Evolutionary conservation across 768 basidiomycete genomes (phyloP).

Genomic region (Leccinum longicurvipes): DNA sequence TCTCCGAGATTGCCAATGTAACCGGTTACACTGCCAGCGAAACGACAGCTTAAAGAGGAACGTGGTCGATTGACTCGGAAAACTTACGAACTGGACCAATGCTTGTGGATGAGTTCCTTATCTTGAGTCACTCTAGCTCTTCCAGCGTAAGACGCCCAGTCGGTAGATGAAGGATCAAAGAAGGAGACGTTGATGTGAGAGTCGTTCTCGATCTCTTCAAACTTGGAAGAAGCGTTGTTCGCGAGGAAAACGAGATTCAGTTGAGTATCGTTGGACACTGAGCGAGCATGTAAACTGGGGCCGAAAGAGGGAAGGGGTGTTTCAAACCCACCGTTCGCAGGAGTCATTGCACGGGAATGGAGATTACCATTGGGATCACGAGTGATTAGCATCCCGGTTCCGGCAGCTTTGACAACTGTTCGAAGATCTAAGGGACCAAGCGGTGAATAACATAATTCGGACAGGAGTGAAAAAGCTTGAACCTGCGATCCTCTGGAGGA

Average conservation of each 20-base stretch:
- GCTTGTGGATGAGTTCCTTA: constrained; percentile 57
- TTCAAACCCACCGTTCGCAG: constrained; percentile 52
- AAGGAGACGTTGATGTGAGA: constrained; percentile 79
- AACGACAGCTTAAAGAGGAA: not conserved
- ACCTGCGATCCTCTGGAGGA: constrained; percentile 68
- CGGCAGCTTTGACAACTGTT: constrained; percentile 56
- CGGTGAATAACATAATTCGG: not conserved
- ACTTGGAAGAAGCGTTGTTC: constrained; percentile 72
- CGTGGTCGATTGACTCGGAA: not conserved
- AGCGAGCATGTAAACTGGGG: not conserved
- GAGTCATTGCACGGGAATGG: constrained; percentile 81
- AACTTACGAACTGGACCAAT: constrained; percentile 56
- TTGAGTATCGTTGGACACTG: constrained; percentile 46
- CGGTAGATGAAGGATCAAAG: constrained; percentile 62
- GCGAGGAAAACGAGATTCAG: constrained; percentile 65
- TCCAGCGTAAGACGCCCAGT: constrained; percentile 80
- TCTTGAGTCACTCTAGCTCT: constrained; percentile 65
- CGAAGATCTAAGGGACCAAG: constrained; percentile 48
- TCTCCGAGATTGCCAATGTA: constrained; percentile 91
- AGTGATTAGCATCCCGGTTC: constrained; percentile 77
- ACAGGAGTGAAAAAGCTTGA: not conserved
- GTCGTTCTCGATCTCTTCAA: constrained; percentile 74
- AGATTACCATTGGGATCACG: constrained; percentile 62
- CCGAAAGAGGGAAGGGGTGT: not conserved
- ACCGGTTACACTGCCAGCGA: constrained; percentile 47